Evolutionary conservation across 495 filamentous ascomycete species (phyloP).

Genomic region (Xylaria bambusicola): DNA sequence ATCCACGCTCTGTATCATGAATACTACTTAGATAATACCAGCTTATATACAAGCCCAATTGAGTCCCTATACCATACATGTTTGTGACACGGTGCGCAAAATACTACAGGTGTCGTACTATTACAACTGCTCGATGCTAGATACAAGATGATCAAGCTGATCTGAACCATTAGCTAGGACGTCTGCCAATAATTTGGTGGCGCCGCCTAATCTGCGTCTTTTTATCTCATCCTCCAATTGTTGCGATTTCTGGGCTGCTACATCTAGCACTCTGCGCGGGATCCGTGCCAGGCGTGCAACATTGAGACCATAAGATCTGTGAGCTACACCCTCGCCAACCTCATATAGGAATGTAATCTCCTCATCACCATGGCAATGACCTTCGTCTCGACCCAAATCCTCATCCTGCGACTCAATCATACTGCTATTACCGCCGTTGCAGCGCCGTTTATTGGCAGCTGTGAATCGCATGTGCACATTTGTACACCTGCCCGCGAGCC

Average conservation of each 20-base stretch:
- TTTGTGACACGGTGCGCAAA: constrained; percentile 7
- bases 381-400: constrained; percentile 34
- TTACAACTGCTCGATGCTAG: constrained; percentile 52
- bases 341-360: constrained; percentile 83
- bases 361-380: constrained; percentile 44
- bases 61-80: background rate
- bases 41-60: constrained; percentile 16
- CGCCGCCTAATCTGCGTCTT: constrained; percentile 52
- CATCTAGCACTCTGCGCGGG: constrained; percentile 70
- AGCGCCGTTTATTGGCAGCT: constrained; percentile 37
- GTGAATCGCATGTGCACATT: constrained; percentile 87
- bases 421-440: constrained; percentile 16
- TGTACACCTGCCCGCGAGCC: constrained; percentile 62
- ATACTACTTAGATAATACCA: constrained; percentile 16
- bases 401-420: constrained; percentile 24
- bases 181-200: constrained; percentile 48
- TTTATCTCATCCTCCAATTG: constrained; percentile 77
- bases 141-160: constrained; percentile 49
- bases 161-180: constrained; percentile 38
- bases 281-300: constrained; percentile 86
- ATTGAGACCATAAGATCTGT: constrained; percentile 91
- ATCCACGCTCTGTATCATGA: constrained; percentile 19
- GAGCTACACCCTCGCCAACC: constrained; percentile 84
- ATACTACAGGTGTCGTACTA: background rate
- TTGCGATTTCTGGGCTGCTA: constrained; percentile 75